These are phyloP conservation scores for Arctium lappa DNA, from an alignment of 129 eudicot species.

Conservation along the genomic window DNA sequence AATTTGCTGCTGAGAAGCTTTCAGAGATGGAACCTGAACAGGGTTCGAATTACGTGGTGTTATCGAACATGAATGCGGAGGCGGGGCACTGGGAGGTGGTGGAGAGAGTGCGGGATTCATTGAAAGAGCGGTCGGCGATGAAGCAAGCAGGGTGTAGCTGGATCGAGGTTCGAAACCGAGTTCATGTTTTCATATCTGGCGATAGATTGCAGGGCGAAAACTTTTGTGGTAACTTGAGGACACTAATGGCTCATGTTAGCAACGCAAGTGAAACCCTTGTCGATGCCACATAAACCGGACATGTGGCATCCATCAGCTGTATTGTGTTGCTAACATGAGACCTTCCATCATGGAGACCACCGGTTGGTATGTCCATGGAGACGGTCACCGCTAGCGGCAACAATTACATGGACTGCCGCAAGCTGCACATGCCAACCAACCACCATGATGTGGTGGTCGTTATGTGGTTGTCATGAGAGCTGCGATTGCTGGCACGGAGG, in stretches of 20 bases:
- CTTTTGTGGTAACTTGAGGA: background rate
- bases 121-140: constrained; percentile 32
- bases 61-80: constrained; percentile 55
- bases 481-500: background rate
- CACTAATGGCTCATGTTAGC: constrained; percentile 17
- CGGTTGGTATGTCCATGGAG: background rate
- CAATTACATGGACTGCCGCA: background rate
- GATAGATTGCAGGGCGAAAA: constrained; percentile 8
- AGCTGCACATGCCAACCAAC: background rate
- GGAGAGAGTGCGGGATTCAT: constrained; percentile 38
- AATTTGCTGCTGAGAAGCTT: constrained; percentile 47
- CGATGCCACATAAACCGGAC: background rate
- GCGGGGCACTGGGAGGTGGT: constrained; percentile 56
- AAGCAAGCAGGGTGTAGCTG: constrained; percentile 67
- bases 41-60: constrained; percentile 38
- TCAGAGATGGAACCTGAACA: constrained; percentile 44
- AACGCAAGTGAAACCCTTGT: constrained; percentile 4
- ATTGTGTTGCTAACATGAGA: background rate
- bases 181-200: constrained; percentile 39
- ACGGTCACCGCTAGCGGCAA: background rate
- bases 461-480: background rate
- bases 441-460: background rate
- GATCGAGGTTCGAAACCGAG: constrained; percentile 44
- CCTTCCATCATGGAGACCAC: background rate
- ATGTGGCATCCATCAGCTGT: background rate